Evolutionary conservation across 768 basidiomycete genomes (phyloP).

Genomic region (Galerina marginata): DNA sequence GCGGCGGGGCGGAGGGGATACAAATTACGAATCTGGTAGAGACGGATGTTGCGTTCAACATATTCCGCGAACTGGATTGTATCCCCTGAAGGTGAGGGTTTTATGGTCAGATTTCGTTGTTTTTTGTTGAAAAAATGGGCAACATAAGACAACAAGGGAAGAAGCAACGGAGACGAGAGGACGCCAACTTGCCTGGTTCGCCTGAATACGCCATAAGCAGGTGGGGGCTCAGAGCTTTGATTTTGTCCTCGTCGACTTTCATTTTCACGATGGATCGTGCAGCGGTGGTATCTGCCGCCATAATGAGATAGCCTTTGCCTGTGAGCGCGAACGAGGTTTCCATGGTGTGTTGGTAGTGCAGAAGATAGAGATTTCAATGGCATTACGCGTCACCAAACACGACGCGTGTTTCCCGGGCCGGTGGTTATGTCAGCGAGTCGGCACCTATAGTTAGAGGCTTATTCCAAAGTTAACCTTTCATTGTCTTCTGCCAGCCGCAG

Average conservation of each 20-base stretch:
- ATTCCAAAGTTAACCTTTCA: too few species aligned
- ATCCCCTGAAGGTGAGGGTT: constrained; percentile 63
- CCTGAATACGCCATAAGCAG: constrained; percentile 95
- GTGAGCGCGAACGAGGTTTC: constrained; percentile 90
- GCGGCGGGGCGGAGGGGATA: constrained; percentile 89
- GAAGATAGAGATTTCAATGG: constrained; percentile 4
- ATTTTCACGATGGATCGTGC: constrained; percentile 95
- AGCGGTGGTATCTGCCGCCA: constrained; percentile 91
- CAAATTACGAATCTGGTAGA: constrained; percentile 95
- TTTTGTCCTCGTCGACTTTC: constrained; percentile 97
- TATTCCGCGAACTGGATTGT: constrained; percentile 97
- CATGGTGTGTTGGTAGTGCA: constrained; percentile 50
- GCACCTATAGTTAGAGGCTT: too few species aligned
- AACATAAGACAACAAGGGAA: background rate
- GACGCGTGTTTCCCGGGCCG: constrained; percentile 21
- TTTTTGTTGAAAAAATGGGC: background rate
- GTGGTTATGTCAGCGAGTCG: background rate
- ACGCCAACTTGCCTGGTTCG: constrained; percentile 72
- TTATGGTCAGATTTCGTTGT: background rate
- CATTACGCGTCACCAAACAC: constrained; percentile 19
- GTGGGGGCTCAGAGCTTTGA: constrained; percentile 89
- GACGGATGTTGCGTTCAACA: constrained; percentile 92
- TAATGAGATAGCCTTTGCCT: constrained; percentile 91
- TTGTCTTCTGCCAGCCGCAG: too few species aligned
- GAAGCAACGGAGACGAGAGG: too few species aligned